These are phyloP conservation scores for Aspergillus japonicus DNA, from an alignment of 2,329 filamentous ascomycete species.

Conservation along the genomic window DNA sequence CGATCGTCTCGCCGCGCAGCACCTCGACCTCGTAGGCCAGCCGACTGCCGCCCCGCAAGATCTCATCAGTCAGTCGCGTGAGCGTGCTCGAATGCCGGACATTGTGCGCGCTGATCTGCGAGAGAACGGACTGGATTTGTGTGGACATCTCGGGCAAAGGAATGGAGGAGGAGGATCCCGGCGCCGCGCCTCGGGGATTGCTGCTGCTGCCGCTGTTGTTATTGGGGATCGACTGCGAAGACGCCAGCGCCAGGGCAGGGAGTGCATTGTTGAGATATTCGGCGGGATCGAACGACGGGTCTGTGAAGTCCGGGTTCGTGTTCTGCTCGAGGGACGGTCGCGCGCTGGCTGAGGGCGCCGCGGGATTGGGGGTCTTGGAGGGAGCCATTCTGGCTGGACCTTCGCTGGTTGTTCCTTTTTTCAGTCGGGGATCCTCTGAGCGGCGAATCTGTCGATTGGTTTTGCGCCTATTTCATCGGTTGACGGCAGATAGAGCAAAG, in stretches of 20 bases:
- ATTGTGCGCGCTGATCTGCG: slow-evolving; percentile 85
- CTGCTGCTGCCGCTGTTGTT: too few species aligned
- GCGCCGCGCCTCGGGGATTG: slow-evolving; percentile 31
- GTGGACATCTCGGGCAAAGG: slow-evolving; percentile 73
- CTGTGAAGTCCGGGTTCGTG: slow-evolving; percentile 68
- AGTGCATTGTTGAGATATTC: slow-evolving; percentile 80
- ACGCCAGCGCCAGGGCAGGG: slow-evolving; percentile 61
- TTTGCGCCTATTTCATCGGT: background rate
- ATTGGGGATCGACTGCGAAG: slow-evolving; percentile 30
- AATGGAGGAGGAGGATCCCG: slow-evolving; percentile 39
- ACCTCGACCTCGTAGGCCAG: slow-evolving; percentile 94
- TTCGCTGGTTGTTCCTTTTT: background rate
- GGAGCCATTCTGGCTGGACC: slow-evolving; percentile 10
- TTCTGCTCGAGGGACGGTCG: slow-evolving; percentile 34
- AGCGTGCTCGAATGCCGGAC: slow-evolving; percentile 76
- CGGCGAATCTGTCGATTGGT: background rate
- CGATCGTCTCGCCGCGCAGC: slow-evolving; percentile 78
- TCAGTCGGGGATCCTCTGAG: background rate
- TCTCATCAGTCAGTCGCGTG: slow-evolving; percentile 91
- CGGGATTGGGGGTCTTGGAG: slow-evolving; percentile 27
- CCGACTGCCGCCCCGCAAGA: slow-evolving; percentile 80
- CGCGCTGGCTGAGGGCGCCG: slow-evolving; percentile 34
- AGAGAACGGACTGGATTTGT: slow-evolving; percentile 79
- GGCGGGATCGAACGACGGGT: slow-evolving; percentile 75
- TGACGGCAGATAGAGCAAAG: background rate